A percentile compares a stretch with the other conserved stretches of the same genome.
phyloP scores from a whole-genome alignment of 805 yeast genomes.

The Starmerella bombicola region DNA sequence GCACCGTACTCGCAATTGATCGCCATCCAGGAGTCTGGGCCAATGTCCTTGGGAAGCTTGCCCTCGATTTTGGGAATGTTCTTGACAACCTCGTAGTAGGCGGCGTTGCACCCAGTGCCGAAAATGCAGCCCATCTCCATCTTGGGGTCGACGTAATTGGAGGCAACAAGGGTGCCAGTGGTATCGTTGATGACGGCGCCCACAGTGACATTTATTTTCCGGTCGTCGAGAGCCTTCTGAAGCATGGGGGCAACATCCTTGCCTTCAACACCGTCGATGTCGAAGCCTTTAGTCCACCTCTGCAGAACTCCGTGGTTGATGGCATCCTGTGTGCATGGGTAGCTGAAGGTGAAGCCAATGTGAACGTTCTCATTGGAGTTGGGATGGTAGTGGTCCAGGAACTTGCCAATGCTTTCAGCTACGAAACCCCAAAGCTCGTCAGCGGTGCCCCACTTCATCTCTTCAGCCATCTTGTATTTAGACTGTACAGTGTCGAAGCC shows the following conservation, averaged over 20 bases:
- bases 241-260: slow-evolving; percentile 87
- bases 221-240: slow-evolving; percentile 55
- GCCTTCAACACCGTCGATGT: slow-evolving; percentile 86
- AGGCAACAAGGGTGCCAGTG: slow-evolving; percentile 92
- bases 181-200: slow-evolving; percentile 94
- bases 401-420: slow-evolving; percentile 64
- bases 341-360: slow-evolving; percentile 90
- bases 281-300: slow-evolving; percentile 97
- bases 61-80: slow-evolving; percentile 77
- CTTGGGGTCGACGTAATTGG: slow-evolving; percentile 77
- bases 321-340: slow-evolving; percentile 61
- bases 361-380: slow-evolving; percentile 44
- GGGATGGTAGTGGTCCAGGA: slow-evolving; percentile 62
- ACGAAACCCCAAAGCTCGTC: slow-evolving; percentile 77
- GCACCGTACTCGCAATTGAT: slow-evolving; percentile 98
- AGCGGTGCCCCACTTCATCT: slow-evolving; percentile 61
- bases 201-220: slow-evolving; percentile 64
- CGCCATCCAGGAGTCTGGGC: slow-evolving; percentile 65
- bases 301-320: slow-evolving; percentile 80
- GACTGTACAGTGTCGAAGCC: slow-evolving; percentile 78
- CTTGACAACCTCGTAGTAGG: slow-evolving; percentile 67
- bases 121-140: slow-evolving; percentile 91
- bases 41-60: slow-evolving; percentile 48
- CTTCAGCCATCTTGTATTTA: slow-evolving; percentile 66
- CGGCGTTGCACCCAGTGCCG: slow-evolving; percentile 97